These are phyloP conservation scores for Claviceps paspali DNA, from an alignment of 2,329 filamentous ascomycete genomes.

Conservation along the genomic window DNA sequence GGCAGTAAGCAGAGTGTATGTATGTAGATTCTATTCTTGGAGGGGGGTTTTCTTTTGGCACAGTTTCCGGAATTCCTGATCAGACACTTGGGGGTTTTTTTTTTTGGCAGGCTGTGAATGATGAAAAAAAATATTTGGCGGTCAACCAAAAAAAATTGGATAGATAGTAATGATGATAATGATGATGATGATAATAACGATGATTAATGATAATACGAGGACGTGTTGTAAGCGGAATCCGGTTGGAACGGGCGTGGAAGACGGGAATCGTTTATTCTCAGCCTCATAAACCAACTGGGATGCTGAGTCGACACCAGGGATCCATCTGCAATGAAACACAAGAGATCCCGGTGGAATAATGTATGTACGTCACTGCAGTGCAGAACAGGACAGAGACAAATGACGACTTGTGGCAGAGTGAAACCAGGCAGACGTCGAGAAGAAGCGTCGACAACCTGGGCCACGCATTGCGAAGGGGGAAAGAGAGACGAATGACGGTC, in stretches of 20 bases:
- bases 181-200: too few relatives aligned
- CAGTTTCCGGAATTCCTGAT: not conserved
- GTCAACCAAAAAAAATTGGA: too few relatives aligned
- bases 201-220: too few relatives aligned
- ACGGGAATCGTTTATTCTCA: slow-evolving; percentile 5
- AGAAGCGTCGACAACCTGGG: slow-evolving; percentile 1
- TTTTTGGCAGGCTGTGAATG: slow-evolving; percentile 9
- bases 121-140: not conserved
- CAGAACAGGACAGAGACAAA: too few relatives aligned
- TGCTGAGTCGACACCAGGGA: slow-evolving; percentile 9
- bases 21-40: slow-evolving; percentile 4
- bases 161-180: too few relatives aligned
- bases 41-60: not conserved
- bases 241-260: slow-evolving; percentile 1
- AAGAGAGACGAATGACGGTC: slow-evolving; percentile 2
- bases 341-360: slow-evolving; percentile 6
- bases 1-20: slow-evolving; percentile 5
- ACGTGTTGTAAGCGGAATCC: slow-evolving; percentile 3
- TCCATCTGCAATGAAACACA: slow-evolving; percentile 12
- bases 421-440: slow-evolving; percentile 2
- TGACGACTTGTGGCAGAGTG: slow-evolving; percentile 5
- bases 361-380: slow-evolving; percentile 2
- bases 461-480: slow-evolving; percentile 1
- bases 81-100: slow-evolving; percentile 4
- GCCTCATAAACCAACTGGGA: slow-evolving; percentile 9